Base-by-base conservation (phyloP, 306 rosid genomes). In the Begonia masoniana region DNA sequence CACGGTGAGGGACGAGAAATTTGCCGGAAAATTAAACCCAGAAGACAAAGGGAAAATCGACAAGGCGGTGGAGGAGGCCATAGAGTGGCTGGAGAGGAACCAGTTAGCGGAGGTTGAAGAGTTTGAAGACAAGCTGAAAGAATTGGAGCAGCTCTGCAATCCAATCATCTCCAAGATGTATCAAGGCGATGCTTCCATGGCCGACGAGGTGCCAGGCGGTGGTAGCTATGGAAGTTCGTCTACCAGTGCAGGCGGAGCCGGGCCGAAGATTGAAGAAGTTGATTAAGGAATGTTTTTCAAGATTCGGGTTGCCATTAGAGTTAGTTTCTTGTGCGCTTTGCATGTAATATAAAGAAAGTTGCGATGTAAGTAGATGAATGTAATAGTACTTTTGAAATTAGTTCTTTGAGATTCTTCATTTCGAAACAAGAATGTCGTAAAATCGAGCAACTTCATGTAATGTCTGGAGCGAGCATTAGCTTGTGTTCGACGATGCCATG, bases 251-350 rank as follows among this genome's bases (percentile, higher is more conserved):
- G 58, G 15, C 39, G 69, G 88, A 7, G 13, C 80, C 17, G 95
- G 97, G 13, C 97, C 97, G 0, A 88, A 88, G 81, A 88, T 88
- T 47, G 95, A 88, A 60, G 95, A 88, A 60, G 93, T 88, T 56
- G 93, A 84, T 31, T 82, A 12, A 76, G 74, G 45, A 50, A 6
- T 6, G 35, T 26, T 26, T 17, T 26, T 26, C 35, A 26, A 7
- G 7, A 5, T 31, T 31, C 3, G 39, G 39, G 39, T 5, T 31
- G 39, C 8, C 9, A 7, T 31, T 31, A 5, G 39, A 31, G 39
- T 31, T 31, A 6, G 39, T 5, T 31, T 31, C 0, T 31, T 31
- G 39, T 31, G 39, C 7, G 7, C 39, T 31, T 31, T 31, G 39
- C 39, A 5, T 31, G 39, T 31, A 31, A 31, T 31, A 12, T 12